Evolutionary conservation across 1,284 basidiomycete species (phyloP).

Genomic region (Boletus sp.): DNA sequence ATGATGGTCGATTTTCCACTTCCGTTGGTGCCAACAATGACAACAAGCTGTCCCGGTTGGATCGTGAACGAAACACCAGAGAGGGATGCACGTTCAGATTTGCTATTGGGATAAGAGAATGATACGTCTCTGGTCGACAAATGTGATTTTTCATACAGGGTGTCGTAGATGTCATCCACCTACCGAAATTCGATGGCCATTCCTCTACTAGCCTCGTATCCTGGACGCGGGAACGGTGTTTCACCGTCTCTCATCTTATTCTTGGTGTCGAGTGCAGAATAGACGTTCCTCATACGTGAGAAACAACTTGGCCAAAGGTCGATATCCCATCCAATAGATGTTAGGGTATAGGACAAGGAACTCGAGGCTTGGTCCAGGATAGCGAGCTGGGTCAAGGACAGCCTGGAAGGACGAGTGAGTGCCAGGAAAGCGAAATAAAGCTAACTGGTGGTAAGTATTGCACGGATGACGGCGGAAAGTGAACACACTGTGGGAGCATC

Average conservation of each 20-base stretch:
- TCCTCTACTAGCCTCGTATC: conserved; percentile 23
- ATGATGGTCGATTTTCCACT: conserved; percentile 88
- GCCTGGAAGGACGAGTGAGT: conserved; percentile 30
- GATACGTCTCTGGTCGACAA: conserved; percentile 36
- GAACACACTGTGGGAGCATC: conserved; percentile 33
- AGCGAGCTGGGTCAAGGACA: conserved; percentile 36
- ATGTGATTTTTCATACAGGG: neutral
- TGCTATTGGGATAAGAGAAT: conserved; percentile 45
- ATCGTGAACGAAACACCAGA: conserved; percentile 40
- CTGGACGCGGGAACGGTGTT: conserved; percentile 19
- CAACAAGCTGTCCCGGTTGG: conserved; percentile 43
- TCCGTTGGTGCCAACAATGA: conserved; percentile 80
- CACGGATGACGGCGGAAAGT: neutral
- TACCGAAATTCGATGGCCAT: conserved; percentile 38
- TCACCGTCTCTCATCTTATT: conserved; percentile 26
- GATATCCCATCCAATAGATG: neutral
- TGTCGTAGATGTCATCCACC: neutral
- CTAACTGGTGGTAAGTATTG: conserved; percentile 16
- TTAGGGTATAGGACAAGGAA: conserved; percentile 24
- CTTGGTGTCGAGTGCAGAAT: conserved; percentile 15
- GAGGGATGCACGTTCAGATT: conserved; percentile 39
- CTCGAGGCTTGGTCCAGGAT: conserved; percentile 32
- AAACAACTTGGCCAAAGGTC: conserved; percentile 13
- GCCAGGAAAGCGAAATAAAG: conserved; percentile 36
- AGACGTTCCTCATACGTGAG: conserved; percentile 18